These are phyloP conservation scores for Lojkania enalia DNA, from an alignment of 2,329 filamentous ascomycete species.

Conservation along the genomic window DNA sequence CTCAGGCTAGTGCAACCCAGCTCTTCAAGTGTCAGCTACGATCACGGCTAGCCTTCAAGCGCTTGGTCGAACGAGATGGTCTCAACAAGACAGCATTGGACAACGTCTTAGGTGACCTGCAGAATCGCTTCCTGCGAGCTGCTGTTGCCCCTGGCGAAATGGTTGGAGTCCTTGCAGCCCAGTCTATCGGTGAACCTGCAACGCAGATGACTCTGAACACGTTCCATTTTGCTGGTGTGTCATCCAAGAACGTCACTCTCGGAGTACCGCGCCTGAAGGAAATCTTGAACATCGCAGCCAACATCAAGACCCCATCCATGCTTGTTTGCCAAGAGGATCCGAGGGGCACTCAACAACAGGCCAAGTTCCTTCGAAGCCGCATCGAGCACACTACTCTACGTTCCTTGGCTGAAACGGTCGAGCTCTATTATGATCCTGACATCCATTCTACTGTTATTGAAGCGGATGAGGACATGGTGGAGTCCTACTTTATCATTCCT, in stretches of 20 bases:
- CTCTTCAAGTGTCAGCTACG: constrained; percentile 91
- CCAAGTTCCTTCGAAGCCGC: constrained; percentile 81
- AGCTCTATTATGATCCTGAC: constrained; percentile 97
- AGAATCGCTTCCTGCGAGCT: constrained; percentile 83
- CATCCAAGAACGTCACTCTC: constrained; percentile 98
- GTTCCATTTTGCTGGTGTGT: constrained; percentile 99
- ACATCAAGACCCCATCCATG: constrained; percentile 99
- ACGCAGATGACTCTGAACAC: constrained; percentile 99
- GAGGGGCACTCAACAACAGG: constrained; percentile 70
- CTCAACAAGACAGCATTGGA: constrained; percentile 91
- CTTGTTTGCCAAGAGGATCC: constrained; percentile 75
- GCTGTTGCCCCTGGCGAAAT: constrained; percentile 94
- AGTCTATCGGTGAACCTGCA: constrained; percentile 97
- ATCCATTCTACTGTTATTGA: constrained; percentile 83
- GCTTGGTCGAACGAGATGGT: constrained; percentile 81
- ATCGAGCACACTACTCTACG: constrained; percentile 95
- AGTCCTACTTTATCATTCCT: constrained; percentile 93
- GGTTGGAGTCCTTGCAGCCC: constrained; percentile 95
- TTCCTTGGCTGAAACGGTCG: constrained; percentile 86
- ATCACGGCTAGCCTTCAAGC: constrained; percentile 89
- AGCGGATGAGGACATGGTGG: constrained; percentile 89
- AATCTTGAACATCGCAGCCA: constrained; percentile 95
- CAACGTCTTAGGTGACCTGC: constrained; percentile 87
- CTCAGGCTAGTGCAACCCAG: constrained; percentile 83
- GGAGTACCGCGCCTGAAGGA: constrained; percentile 99